Percentiles rank a stretch among this genome's conserved stretches.
phyloP scores from a whole-genome alignment of 2,329 filamentous ascomycete genomes.

The Mariannaea elegans region DNA sequence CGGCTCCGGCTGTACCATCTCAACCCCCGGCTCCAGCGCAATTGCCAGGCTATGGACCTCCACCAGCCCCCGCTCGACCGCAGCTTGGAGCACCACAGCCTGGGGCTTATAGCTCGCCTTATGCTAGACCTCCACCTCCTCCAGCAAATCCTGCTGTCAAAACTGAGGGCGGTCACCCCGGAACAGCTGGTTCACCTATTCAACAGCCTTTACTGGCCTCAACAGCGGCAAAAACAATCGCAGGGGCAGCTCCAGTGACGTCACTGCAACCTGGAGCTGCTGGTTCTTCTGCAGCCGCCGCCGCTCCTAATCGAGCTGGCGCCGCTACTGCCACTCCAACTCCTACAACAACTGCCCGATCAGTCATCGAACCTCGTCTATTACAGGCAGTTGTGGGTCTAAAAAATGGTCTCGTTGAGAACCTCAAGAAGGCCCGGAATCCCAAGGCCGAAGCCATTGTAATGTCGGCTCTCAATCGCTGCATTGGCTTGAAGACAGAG shows the following conservation, averaged over 20 bases:
- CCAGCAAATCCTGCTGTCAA: constrained; percentile 40
- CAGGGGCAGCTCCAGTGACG: constrained; percentile 24
- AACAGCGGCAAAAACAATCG: constrained; percentile 28
- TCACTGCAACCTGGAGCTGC: constrained; percentile 25
- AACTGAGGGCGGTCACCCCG: constrained; percentile 39
- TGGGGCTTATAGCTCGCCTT: constrained; percentile 49
- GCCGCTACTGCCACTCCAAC: constrained; percentile 39
- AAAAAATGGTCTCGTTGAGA: constrained; percentile 57
- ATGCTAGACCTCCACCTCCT: constrained; percentile 47
- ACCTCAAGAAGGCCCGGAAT: constrained; percentile 53
- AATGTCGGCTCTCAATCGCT: constrained; percentile 63
- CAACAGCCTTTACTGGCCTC: constrained; percentile 24
- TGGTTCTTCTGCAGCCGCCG: constrained; percentile 25
- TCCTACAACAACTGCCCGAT: constrained; percentile 39
- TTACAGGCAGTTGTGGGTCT: constrained; percentile 54
- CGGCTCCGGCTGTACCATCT: constrained; percentile 33
- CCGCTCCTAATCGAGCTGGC: constrained; percentile 35
- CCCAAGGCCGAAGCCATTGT: constrained; percentile 57
- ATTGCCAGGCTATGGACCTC: constrained; percentile 46
- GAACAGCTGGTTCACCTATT: constrained; percentile 16
- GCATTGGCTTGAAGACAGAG: constrained; percentile 56
- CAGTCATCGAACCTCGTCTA: constrained; percentile 56
- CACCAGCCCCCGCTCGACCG: constrained; percentile 47
- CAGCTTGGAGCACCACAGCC: constrained; percentile 44
- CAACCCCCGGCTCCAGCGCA: constrained; percentile 48